Evolutionary conservation across 164 flowering plant species (phyloP), one percentile per base, ranked within the genome.

Genomic region (Paratinospora sagittata): DNA sequence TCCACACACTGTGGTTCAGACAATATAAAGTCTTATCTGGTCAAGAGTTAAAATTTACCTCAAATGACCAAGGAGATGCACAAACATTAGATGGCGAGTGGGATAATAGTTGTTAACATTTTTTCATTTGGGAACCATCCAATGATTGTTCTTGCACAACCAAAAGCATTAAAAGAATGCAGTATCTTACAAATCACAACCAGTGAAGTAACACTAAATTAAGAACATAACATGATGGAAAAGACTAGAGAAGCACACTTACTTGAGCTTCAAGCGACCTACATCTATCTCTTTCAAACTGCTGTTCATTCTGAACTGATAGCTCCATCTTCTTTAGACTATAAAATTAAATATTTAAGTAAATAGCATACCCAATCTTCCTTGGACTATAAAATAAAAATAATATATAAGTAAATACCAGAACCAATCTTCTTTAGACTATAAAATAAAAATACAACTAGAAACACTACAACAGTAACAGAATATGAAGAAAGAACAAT

Each of bases 191-290:
- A 62, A n/a, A 62, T 55, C 19, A 33, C 43, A 39, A 7, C 49
- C 39, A 33, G 19, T 27, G 4, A 63, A 14, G 26, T 65, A 41
- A 19, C 39, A 36, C 19, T 13, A 17, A 49, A 49, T 41, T 19
- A 14, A 13, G 30, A 12, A 21, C 27, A 27, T 6, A 5, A 3
- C 23, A 8, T 3, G 27, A 55, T n/a, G 1, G 30, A 19, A 34
- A 55, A 65, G 17, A 65, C 37, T 13, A 49, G 17, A 49, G 11
- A 10, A 26, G 2, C 36, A 33, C 39, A 60, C 78, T 77, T 70
- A 89, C 98, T 88, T 85, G 79, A 43, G 74, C 73, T 79, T 86
- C 87, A 17, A 90, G 86, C 45, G 72, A 75, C 63, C 70, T 80
- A 74, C 82, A 78, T 67, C 68, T 81, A 6, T 86, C 95, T 72